Percentiles rank a stretch among this genome's conserved stretches.
Conservation (phyloP, 2,329 filamentous ascomycete species). For the Talaromyces marneffei region DNA sequence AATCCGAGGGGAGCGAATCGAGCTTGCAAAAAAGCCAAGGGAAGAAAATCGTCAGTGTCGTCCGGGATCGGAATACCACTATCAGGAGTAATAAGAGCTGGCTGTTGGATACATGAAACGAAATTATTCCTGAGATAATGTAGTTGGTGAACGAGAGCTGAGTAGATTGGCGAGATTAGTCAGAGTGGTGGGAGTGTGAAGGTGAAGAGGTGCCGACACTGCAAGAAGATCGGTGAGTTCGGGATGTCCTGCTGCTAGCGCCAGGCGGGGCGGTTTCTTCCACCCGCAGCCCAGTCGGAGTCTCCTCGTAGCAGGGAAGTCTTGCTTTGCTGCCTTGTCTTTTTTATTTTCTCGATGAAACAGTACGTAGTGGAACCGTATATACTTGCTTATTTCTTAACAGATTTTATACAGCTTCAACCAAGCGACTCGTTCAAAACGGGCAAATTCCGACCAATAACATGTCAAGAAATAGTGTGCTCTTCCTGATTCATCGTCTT, state of each 20-base stretch:
- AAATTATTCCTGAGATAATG: not conserved
- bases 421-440: too few species aligned
- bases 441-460: too few species aligned
- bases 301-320: too few species aligned
- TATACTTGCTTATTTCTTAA: too few species aligned
- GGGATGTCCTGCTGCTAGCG: slow-evolving; percentile 11
- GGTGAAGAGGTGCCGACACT: slow-evolving; percentile 31
- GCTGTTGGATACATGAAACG: not conserved
- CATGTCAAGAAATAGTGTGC: too few species aligned
- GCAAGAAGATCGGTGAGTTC: slow-evolving; percentile 23
- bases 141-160: not conserved
- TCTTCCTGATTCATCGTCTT: too few species aligned
- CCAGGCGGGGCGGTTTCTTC: slow-evolving; percentile 10
- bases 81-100: not conserved
- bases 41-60: not conserved
- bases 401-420: too few species aligned
- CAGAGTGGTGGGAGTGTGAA: slow-evolving; percentile 21
- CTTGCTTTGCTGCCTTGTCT: too few species aligned
- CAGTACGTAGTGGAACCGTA: too few species aligned
- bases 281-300: not conserved
- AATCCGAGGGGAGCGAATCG: not conserved
- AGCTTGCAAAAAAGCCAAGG: not conserved
- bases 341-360: not conserved
- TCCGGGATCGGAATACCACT: slow-evolving; percentile 1
- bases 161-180: not conserved